These are phyloP conservation scores for Kalaharituber pfeilii DNA, from an alignment of 2,329 filamentous ascomycete genomes.

Conservation along the genomic window DNA sequence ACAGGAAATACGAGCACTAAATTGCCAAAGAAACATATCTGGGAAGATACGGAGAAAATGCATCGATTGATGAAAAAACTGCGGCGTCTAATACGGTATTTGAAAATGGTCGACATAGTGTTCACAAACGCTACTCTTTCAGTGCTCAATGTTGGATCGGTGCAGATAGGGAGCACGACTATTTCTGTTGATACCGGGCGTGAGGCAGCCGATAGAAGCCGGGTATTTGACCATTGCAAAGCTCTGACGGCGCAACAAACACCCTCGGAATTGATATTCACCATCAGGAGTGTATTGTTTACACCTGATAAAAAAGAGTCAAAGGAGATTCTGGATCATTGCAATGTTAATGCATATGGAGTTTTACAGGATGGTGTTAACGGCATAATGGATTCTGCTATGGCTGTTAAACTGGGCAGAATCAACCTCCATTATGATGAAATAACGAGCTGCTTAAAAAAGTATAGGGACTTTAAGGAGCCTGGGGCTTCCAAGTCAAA, in stretches of 20 bases:
- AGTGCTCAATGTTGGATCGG: slow-evolving; percentile 61
- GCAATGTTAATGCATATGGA: slow-evolving; percentile 78
- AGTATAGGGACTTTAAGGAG: slow-evolving; percentile 33
- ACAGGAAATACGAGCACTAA: not conserved
- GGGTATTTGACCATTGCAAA: slow-evolving; percentile 68
- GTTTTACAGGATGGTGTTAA: slow-evolving; percentile 71
- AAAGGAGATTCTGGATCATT: slow-evolving; percentile 73
- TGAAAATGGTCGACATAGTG: slow-evolving; percentile 75
- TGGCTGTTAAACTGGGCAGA: slow-evolving; percentile 78
- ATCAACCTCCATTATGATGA: slow-evolving; percentile 86
- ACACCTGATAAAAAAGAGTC: slow-evolving; percentile 66
- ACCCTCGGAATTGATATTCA: slow-evolving; percentile 88
- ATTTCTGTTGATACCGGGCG: slow-evolving; percentile 77
- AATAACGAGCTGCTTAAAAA: slow-evolving; percentile 43
- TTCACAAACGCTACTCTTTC: slow-evolving; percentile 63
- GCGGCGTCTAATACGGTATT: slow-evolving; percentile 73
- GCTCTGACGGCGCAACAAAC: slow-evolving; percentile 44
- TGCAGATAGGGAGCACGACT: slow-evolving; percentile 71
- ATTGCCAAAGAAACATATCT: not conserved
- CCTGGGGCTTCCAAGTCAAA: slow-evolving; percentile 24
- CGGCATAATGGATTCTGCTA: slow-evolving; percentile 73
- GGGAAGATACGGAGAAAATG: slow-evolving; percentile 20
- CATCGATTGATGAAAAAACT: slow-evolving; percentile 42
- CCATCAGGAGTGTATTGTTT: slow-evolving; percentile 70
- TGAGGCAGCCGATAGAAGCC: slow-evolving; percentile 78